Percentiles rank a stretch among this genome's conserved stretches.
Conservation (phyloP, 2,329 filamentous ascomycete species). For the Cryphonectria japonica region DNA sequence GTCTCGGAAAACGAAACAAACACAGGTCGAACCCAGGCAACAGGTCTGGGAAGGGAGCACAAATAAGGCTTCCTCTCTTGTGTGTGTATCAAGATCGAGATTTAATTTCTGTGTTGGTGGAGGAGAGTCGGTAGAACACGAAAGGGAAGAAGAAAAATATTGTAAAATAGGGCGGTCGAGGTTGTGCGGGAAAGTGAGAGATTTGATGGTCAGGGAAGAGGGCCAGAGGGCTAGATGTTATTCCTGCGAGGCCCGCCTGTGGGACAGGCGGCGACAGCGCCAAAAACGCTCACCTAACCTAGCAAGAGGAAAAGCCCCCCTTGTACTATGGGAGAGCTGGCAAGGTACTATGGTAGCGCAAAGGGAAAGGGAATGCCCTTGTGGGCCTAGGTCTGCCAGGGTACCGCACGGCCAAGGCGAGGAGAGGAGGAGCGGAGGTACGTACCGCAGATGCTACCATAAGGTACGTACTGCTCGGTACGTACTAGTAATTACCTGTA, state of each 20-base stretch:
- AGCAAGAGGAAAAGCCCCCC: not conserved
- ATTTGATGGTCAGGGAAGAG: constrained; percentile 16
- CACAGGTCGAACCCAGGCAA: not conserved
- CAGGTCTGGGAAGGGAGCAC: not conserved
- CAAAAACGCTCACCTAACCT: not conserved
- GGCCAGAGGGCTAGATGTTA: constrained; percentile 10
- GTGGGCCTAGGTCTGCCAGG: not conserved
- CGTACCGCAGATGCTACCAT: not conserved
- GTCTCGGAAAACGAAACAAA: not conserved
- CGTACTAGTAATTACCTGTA: not conserved
- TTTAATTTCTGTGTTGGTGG: not conserved
- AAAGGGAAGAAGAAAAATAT: not conserved
- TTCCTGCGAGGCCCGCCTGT: constrained; percentile 12
- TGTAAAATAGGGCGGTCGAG: not conserved
- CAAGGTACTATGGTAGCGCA: constrained; percentile 1
- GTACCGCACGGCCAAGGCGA: not conserved
- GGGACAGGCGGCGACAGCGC: constrained; percentile 11
- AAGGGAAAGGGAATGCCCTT: not conserved
- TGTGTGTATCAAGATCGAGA: not conserved
- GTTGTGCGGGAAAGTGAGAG: constrained; percentile 17
- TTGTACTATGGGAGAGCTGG: not conserved
- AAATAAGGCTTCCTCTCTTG: not conserved
- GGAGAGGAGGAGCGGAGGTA: not conserved
- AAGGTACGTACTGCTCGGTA: not conserved
- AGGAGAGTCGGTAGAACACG: not conserved